Base-by-base conservation (phyloP, 2,329 filamentous ascomycete species). In the Scytalidium sp. region DNA sequence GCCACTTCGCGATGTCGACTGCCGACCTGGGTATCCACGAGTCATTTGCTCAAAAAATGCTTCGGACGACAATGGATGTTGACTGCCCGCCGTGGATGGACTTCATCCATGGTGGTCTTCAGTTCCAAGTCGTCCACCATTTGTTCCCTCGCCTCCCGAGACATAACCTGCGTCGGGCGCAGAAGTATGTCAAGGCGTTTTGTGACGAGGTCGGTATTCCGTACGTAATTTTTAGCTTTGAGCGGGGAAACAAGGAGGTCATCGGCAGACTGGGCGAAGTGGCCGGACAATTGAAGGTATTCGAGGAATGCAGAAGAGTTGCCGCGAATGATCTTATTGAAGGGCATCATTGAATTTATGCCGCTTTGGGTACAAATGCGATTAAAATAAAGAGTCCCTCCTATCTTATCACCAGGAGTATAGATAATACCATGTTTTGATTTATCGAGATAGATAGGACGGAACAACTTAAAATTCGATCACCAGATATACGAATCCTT, bases 41-140 rank as follows among this genome's bases (percentile, higher is more conserved):
- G 62, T 85, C 81, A 1, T 88, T 88, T 61, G 74, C 84, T 0
- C 83, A 87, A 69, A 81, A 82, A 60, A 84, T 86, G 75, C 70
- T 88, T 32, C 76, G 85, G 41, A 88, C 85, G 3, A 88, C 84
- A 21, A 87, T 88, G 84, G 85, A 89, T 59, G 80, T 89, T 43
- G 83, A 87, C 59, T 88, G 85, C 66, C 85, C 85, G 0, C 70
- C 75, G 20, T 89, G 85, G 85, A 70, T 89, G 21, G 85, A 89
- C 64, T 88, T 83, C 58, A 75, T 87, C 61, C 85, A 89, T 64
- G 85, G 85, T 44, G 85, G 85, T 1, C 71, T 89, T 22, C 85
- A 88, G 67, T 89, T 88, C 68, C 85, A 88, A 66, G 84, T 80
- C 6, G 78, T 88, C 2, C 85, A 89, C 65, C 85, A 89, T 57